Evolutionary conservation across 179 eudicot genomes (phyloP).

Genomic region (Vitellaria paradoxa): DNA sequence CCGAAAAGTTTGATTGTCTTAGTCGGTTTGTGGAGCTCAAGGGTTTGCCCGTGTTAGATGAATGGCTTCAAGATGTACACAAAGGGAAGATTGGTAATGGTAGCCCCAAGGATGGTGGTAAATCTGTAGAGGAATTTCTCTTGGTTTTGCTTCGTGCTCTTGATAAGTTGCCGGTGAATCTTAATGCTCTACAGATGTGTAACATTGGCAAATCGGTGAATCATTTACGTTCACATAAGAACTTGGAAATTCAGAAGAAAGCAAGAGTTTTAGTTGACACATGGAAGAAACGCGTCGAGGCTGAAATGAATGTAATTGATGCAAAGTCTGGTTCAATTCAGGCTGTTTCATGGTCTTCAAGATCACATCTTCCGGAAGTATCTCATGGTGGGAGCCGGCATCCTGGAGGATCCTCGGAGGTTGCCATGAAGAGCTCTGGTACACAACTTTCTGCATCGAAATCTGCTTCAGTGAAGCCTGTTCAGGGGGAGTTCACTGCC

Average conservation of each 20-base stretch:
- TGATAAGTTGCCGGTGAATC: constrained; percentile 90
- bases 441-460: constrained; percentile 47
- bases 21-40: constrained; percentile 66
- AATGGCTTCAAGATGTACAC: constrained; percentile 85
- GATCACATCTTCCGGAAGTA: constrained; percentile 52
- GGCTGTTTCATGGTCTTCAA: constrained; percentile 58
- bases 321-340: constrained; percentile 60
- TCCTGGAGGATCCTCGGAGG: constrained; percentile 45
- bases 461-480: constrained; percentile 40
- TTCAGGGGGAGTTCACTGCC: constrained; percentile 19
- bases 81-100: constrained; percentile 72
- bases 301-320: constrained; percentile 75
- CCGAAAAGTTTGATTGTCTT: constrained; percentile 81
- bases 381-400: constrained; percentile 49
- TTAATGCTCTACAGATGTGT: constrained; percentile 77
- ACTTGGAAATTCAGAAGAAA: constrained; percentile 85
- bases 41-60: constrained; percentile 75
- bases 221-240: constrained; percentile 70
- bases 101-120: constrained; percentile 62
- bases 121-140: constrained; percentile 75
- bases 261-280: constrained; percentile 87
- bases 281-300: constrained; percentile 98
- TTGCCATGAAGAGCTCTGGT: constrained; percentile 37
- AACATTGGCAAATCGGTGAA: constrained; percentile 93
- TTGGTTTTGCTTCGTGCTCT: constrained; percentile 83